Evolutionary conservation across 805 yeast species (phyloP).

Genomic region (Monosporozyma unispora): DNA sequence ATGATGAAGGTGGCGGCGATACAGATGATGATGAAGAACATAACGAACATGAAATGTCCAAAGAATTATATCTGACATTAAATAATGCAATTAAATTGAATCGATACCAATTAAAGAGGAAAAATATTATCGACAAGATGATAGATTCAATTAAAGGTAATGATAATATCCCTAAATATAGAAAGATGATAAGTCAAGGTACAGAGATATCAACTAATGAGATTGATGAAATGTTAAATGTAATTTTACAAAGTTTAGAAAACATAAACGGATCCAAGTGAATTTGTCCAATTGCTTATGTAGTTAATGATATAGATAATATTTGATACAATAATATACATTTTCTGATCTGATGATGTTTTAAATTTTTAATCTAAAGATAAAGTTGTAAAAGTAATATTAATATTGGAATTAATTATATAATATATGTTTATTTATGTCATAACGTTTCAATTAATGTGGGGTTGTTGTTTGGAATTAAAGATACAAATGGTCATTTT

Average conservation of each 20-base stretch:
- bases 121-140: constrained; percentile 30
- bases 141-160: constrained; percentile 32
- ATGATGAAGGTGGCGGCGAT: neutral
- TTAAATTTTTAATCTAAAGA: neutral
- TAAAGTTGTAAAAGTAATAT: neutral
- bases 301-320: neutral
- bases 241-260: constrained; percentile 34
- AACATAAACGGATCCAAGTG: neutral
- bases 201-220: constrained; percentile 60
- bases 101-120: constrained; percentile 36
- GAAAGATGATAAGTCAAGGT: constrained; percentile 58
- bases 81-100: constrained; percentile 27
- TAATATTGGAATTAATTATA: neutral
- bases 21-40: constrained; percentile 6
- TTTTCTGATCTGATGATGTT: no score
- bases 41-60: neutral
- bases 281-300: neutral
- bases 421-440: neutral
- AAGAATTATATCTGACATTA: neutral
- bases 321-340: no score
- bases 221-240: constrained; percentile 58
- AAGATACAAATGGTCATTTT: neutral
- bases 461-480: neutral
- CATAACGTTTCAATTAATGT: constrained; percentile 1
- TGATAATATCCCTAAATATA: constrained; percentile 53